Percentiles rank a stretch among this genome's conserved stretches.
These are phyloP conservation scores for Boletus rubescentipes DNA, from an alignment of 768 basidiomycete species.

Conservation along the genomic window DNA sequence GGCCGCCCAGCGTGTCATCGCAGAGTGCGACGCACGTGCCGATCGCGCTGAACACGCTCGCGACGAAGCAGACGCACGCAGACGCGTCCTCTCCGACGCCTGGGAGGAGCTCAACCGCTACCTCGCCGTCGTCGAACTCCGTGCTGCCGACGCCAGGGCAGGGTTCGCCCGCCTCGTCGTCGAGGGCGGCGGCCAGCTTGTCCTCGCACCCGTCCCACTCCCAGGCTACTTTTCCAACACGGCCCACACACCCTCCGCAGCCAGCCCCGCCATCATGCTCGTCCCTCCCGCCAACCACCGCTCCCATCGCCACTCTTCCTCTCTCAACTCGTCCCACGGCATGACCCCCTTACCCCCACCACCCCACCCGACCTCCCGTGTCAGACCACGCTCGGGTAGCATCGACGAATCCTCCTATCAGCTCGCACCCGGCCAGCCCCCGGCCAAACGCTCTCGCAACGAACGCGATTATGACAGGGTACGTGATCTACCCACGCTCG, in stretches of 20 bases:
- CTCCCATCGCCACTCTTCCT: constrained; percentile 22
- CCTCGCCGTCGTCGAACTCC: constrained; percentile 44
- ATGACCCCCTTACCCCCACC: constrained; percentile 40
- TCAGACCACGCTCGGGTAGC: constrained; percentile 46
- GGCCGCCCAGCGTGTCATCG: constrained; percentile 37
- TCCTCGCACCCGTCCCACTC: constrained; percentile 35
- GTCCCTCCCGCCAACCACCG: constrained; percentile 20
- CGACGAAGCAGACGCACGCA: constrained; percentile 54
- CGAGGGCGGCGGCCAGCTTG: constrained; percentile 46
- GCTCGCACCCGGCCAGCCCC: constrained; percentile 41
- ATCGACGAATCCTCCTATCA: constrained; percentile 36
- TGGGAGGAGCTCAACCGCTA: constrained; percentile 54
- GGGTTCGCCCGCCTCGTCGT: constrained; percentile 45
- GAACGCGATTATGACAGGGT: constrained; percentile 37
- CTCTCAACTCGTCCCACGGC: constrained; percentile 30
- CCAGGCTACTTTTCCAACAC: constrained; percentile 16
- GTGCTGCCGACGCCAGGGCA: constrained; percentile 49
- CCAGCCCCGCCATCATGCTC: constrained; percentile 30
- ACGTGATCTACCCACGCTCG: not conserved
- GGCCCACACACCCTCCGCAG: constrained; percentile 16
- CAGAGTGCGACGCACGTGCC: constrained; percentile 50
- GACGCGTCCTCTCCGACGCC: constrained; percentile 43
- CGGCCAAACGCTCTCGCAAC: constrained; percentile 46
- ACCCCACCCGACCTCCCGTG: constrained; percentile 35
- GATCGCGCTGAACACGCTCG: constrained; percentile 49